Percentiles rank a stretch among this genome's conserved stretches.
phyloP scores from a whole-genome alignment of 768 basidiomycete genomes.

The Cystobasidiopsis lactophilus region DNA sequence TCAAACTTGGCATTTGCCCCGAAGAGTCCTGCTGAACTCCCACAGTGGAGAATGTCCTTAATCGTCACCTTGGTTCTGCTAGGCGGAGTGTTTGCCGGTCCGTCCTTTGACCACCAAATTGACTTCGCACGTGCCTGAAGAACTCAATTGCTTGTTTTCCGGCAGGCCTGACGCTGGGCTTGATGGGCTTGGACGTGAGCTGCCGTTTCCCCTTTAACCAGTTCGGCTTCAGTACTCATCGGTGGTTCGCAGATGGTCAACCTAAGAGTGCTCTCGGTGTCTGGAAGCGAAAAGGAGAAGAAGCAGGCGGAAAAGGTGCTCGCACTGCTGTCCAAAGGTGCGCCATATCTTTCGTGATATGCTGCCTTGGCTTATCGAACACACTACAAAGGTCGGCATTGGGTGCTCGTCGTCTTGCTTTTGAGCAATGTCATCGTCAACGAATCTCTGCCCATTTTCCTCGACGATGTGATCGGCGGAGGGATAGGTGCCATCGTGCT shows the following conservation, averaged over 20 bases:
- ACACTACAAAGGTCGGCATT: constrained; percentile 53
- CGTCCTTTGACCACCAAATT: too few relatives aligned
- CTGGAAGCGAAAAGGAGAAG: constrained; percentile 15
- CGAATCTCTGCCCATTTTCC: constrained; percentile 29
- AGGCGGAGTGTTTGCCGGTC: constrained; percentile 9
- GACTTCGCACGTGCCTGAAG: too few relatives aligned
- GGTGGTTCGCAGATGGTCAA: constrained; percentile 10
- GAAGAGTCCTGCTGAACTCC: too few relatives aligned
- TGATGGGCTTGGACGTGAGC: constrained; percentile 2
- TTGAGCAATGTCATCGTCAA: constrained; percentile 51
- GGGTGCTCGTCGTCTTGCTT: constrained; percentile 82
- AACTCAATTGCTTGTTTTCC: too few relatives aligned
- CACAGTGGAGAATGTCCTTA: too few relatives aligned
- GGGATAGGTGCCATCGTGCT: constrained; percentile 29
- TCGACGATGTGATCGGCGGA: constrained; percentile 28
- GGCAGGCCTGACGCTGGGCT: constrained; percentile 6
- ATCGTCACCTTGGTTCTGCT: constrained; percentile 2
- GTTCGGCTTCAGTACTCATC: too few relatives aligned
- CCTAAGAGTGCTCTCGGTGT: constrained; percentile 12
- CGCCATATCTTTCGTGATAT: too few relatives aligned
- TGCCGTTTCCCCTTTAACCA: too few relatives aligned
- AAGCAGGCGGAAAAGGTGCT: constrained; percentile 30
- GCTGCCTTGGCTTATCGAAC: too few relatives aligned
- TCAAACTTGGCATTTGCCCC: background rate
- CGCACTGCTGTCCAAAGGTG: too few relatives aligned